These are phyloP conservation scores for Quercus parvula DNA, from an alignment of 306 rosid genomes.

Conservation along the genomic window DNA sequence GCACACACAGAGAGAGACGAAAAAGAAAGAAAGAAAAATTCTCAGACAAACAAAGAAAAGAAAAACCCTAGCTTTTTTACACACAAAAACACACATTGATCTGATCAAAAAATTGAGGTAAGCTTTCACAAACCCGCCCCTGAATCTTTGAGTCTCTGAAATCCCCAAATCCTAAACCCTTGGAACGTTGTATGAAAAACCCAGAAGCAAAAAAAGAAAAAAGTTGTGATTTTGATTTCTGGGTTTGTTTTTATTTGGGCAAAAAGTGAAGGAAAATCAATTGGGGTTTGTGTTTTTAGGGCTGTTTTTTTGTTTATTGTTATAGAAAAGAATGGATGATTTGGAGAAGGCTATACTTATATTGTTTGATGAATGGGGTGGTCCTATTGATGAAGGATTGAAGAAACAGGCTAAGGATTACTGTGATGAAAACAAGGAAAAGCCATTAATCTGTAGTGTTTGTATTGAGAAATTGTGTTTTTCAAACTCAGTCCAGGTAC, in stretches of 20 bases:
- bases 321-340: conserved; percentile 62
- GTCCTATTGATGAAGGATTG: conserved; percentile 48
- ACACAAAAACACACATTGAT: conserved; percentile 24
- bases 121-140: conserved; percentile 23
- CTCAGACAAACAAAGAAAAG: conserved; percentile 5
- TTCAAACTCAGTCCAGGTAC: conserved; percentile 72
- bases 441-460: conserved; percentile 57
- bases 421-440: conserved; percentile 64
- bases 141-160: not conserved
- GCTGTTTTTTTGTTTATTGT: not conserved
- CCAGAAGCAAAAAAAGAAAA: not conserved
- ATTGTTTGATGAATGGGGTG: conserved; percentile 77
- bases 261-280: conserved; percentile 26
- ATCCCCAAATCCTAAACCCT: not conserved
- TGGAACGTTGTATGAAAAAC: not conserved
- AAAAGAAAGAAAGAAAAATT: not conserved
- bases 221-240: not conserved
- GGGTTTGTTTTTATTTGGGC: not conserved
- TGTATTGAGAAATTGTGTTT: conserved; percentile 72
- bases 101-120: conserved; percentile 30
- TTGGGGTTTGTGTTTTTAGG: conserved; percentile 12
- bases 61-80: conserved; percentile 4
- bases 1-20: no score
- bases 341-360: conserved; percentile 82
- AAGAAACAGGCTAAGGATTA: conserved; percentile 64